Base-by-base conservation (phyloP, 176 grass and related monocot genomes). In the Metroxylon sagu region DNA sequence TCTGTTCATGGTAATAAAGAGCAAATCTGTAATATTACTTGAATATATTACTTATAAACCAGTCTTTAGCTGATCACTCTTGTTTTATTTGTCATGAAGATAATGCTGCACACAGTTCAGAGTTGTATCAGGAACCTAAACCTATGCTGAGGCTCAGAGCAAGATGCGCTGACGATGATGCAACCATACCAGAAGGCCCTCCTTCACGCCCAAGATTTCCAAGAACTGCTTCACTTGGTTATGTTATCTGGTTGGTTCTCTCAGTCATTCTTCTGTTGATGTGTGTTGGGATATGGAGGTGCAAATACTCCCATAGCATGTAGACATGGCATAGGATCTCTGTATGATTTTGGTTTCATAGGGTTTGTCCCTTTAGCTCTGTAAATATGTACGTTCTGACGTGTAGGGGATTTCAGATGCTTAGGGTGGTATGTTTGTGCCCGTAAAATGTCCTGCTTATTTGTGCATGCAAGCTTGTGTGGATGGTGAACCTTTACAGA, bases 171-270 rank as follows among this genome's bases (percentile, higher is more conserved):
- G 57, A 57, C 0, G 59, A 48, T 25, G 76, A 68, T 60, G 63
- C 68, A 56, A 73, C 39, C 26, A 65, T 62, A 76, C 43, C 67
- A 31, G 64, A 68, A 73, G 54, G 18, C 31, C 61, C 5, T 43
- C 69, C 25, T 29, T 59, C 5, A 31, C 23, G 16, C 5, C 39
- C 71, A 70, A 60, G 53, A 66, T 35, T 63, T 18, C 64, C 16
- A 56, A 48, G 59, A 72, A 64, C 19, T 14, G 30, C 18, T 60
- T 69, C 68, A 7, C 29, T 68, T 64, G 27, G 53, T 1, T 69
- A 76, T 78, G 30, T 70, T 0, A 8, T 84, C 50, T 90, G 71
- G 77, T 61, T 72, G 52, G 54, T 76, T 82, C 66, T 85, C 25
- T 54, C 39, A 16, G 83, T 73, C 19, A 65, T 84, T 23, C 10